These are phyloP conservation scores for Verticillium albo-atrum DNA, from an alignment of 2,329 filamentous ascomycete genomes.

Conservation along the genomic window DNA sequence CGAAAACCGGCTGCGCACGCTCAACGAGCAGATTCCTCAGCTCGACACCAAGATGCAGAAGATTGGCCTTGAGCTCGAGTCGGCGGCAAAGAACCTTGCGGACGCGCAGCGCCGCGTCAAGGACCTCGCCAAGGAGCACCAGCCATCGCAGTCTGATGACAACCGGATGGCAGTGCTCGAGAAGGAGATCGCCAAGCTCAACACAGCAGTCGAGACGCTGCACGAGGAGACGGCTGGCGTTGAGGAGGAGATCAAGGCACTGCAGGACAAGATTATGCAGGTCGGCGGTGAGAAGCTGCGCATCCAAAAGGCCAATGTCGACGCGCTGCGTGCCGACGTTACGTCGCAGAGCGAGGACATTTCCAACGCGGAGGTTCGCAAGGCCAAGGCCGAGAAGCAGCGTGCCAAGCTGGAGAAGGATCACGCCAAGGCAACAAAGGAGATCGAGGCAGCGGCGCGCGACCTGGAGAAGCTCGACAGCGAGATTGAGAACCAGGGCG, in stretches of 20 bases:
- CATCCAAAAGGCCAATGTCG: conserved; percentile 85
- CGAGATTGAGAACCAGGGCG: conserved; percentile 73
- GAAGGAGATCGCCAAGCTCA: conserved; percentile 70
- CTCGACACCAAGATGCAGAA: conserved; percentile 92
- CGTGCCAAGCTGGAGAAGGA: conserved; percentile 83
- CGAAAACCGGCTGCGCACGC: conserved; percentile 65
- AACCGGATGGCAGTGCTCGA: conserved; percentile 67
- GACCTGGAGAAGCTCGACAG: conserved; percentile 76
- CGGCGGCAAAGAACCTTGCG: conserved; percentile 74
- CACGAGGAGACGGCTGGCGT: conserved; percentile 82
- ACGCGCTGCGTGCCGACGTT: conserved; percentile 83
- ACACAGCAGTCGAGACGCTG: conserved; percentile 75
- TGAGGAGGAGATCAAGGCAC: conserved; percentile 84
- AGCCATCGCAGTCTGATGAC: conserved; percentile 77
- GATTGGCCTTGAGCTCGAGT: conserved; percentile 81
- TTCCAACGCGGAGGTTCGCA: conserved; percentile 80
- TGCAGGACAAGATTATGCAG: conserved; percentile 98
- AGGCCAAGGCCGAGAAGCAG: conserved; percentile 91
- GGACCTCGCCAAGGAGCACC: conserved; percentile 77
- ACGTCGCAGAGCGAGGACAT: conserved; percentile 74
- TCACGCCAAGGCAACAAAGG: conserved; percentile 70
- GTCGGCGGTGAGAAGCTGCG: conserved; percentile 91
- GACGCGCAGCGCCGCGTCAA: conserved; percentile 83
- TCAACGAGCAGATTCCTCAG: conserved; percentile 74
- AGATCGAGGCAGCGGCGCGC: conserved; percentile 64